Evolutionary conservation across 2,329 filamentous ascomycete species (phyloP).

Genomic region (Claviceps purpurea): DNA sequence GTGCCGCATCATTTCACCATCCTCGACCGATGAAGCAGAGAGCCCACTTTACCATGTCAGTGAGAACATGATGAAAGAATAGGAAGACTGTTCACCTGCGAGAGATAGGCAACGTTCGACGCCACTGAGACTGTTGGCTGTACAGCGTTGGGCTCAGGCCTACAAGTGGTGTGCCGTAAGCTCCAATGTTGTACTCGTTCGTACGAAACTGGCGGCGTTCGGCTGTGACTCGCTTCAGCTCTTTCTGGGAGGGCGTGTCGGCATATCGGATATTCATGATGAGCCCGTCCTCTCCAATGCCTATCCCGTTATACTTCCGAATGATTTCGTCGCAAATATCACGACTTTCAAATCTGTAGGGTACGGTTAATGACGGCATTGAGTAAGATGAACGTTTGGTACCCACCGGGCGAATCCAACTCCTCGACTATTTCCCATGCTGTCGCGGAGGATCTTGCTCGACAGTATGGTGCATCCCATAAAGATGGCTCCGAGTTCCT

Average conservation of each 20-base stretch:
- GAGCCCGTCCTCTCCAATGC: conserved; percentile 63
- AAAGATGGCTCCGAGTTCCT: conserved; percentile 70
- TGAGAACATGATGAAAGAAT: background rate
- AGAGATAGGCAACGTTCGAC: conserved; percentile 17
- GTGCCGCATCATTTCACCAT: conserved; percentile 15
- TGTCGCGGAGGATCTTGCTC: conserved; percentile 87
- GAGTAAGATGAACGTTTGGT: background rate
- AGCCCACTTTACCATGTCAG: conserved; percentile 11
- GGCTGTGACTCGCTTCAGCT: conserved; percentile 89
- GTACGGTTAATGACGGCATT: background rate
- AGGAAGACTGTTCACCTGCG: conserved; percentile 17
- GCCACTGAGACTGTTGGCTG: conserved; percentile 24
- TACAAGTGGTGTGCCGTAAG: conserved; percentile 50
- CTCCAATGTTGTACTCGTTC: conserved; percentile 78
- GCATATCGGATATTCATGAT: conserved; percentile 92
- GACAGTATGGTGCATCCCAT: conserved; percentile 73
- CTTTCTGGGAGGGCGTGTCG: conserved; percentile 92
- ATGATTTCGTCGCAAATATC: conserved; percentile 87
- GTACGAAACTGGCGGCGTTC: conserved; percentile 92
- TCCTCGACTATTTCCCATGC: conserved; percentile 83
- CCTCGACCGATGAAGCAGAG: conserved; percentile 17
- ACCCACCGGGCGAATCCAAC: conserved; percentile 91
- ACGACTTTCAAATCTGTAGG: conserved; percentile 67
- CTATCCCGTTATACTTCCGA: conserved; percentile 67
- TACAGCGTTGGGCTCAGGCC: conserved; percentile 32